Evolutionary conservation across 2,329 filamentous ascomycete species (phyloP), one percentile per base, ranked within the genome.

Genomic region (Xenosphaeropsis pyriputrescens): DNA sequence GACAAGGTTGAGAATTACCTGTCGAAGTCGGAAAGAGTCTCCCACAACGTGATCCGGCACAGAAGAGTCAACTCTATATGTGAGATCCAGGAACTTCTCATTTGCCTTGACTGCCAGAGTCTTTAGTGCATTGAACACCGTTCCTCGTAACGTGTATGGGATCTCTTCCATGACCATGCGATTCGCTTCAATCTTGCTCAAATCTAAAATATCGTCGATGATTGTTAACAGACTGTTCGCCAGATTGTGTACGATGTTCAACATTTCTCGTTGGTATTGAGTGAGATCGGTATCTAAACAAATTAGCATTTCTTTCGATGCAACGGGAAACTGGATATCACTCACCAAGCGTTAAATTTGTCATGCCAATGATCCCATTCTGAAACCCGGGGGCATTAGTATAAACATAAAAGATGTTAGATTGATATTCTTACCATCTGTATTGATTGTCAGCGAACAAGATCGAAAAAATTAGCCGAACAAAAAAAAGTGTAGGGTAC

Each of bases 161-260:
- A 96, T 95, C 59, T 93, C 86, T 58, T 96, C 91, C 63, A 98
- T 91, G 29, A 94, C 85, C 89, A 96, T 96, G 43, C 91, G 78
- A 57, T 93, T 86, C 32, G 91, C 91, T 62, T 96, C 91, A 49
- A 98, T 81, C 67, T 82, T 82, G 44, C 76, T 81, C 49, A 81
- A 59, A 65, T 82, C 77, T 47, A 82, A 57, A 52, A 82, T 82
- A 52, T 82, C 77, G 57, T 98, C 89, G 53, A 98, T 96, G 50
- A 98, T 96, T 36, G 89, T 96, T 51, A 98, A 65, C 50, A 98
- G 65, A 61, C 89, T 94, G 63, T 95, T 95, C 47, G 89, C 91
- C 48, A 96, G 67, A 53, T 93, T 93, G 61, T 95, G 89, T 49
- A 98, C 89, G 52, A 95, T 94, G 50, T 95, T 96, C 58, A 96